These are phyloP conservation scores for Sclerotinia subarctica DNA, from an alignment of 2,329 filamentous ascomycete species.

Conservation along the genomic window DNA sequence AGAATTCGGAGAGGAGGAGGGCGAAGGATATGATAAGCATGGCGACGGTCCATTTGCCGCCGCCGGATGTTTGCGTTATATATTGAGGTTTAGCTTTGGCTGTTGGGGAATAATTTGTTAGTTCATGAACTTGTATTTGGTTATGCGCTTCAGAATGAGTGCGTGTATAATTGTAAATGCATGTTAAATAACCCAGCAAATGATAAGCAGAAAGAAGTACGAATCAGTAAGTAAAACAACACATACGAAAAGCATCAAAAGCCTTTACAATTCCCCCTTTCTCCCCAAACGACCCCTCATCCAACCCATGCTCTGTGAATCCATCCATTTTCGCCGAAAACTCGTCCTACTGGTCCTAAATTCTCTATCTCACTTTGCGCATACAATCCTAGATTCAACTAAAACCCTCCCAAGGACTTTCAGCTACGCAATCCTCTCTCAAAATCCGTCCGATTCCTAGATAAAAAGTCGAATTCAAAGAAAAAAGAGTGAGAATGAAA, in stretches of 20 bases:
- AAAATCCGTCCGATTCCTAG: not conserved
- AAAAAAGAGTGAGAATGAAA: not conserved
- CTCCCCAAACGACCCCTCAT: conserved; percentile 78
- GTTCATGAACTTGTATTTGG: not conserved
- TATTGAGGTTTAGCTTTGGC: conserved; percentile 97
- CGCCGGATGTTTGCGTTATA: conserved; percentile 76
- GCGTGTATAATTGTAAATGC: not conserved
- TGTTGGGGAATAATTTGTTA: conserved; percentile 41
- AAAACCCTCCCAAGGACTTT: not conserved
- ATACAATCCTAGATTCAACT: not conserved
- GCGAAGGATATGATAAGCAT: conserved; percentile 72
- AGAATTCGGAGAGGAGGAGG: conserved; percentile 74
- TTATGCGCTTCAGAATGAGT: not conserved
- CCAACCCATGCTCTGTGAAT: conserved; percentile 65
- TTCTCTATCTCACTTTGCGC: not conserved
- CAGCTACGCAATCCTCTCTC: not conserved
- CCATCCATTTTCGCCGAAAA: conserved; percentile 61
- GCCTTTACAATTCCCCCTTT: conserved; percentile 71
- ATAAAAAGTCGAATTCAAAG: not conserved
- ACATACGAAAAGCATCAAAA: conserved; percentile 95
- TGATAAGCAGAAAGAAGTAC: not conserved
- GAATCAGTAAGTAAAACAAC: conserved; percentile 4
- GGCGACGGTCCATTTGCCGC: conserved; percentile 89
- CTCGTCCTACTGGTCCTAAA: not conserved
- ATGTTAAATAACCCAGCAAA: not conserved